Conservation (phyloP, 1,284 basidiomycete species). For the Trametes polyzona region DNA sequence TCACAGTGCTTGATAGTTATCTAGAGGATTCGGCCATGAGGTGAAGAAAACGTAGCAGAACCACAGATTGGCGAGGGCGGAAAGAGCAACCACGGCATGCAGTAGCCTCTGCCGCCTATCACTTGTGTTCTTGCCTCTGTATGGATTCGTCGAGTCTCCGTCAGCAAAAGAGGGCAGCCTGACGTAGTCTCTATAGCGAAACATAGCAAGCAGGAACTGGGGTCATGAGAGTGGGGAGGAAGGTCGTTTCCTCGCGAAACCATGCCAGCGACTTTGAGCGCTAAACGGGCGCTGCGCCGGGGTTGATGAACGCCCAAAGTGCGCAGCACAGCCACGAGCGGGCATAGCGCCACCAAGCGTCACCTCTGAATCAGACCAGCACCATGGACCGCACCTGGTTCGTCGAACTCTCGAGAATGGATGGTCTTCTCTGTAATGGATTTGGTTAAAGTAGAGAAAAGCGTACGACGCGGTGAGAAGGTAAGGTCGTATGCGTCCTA, state of each 20-base stretch:
- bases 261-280: too few relatives aligned
- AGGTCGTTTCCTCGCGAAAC: too few relatives aligned
- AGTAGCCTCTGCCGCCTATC: constrained; percentile 10
- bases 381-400: too few relatives aligned
- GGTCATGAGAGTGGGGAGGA: background rate
- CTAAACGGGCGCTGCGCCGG: too few relatives aligned
- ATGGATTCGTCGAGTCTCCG: constrained; percentile 8
- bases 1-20: constrained; percentile 30
- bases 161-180: constrained; percentile 12
- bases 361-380: background rate
- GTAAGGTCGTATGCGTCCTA: too few relatives aligned
- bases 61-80: constrained; percentile 17
- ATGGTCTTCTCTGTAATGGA: too few relatives aligned
- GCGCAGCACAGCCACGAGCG: background rate
- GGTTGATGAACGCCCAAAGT: background rate
- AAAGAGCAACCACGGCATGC: constrained; percentile 12
- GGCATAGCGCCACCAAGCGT: background rate
- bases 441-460: too few relatives aligned
- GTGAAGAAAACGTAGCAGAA: constrained; percentile 9
- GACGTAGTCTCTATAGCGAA: constrained; percentile 22
- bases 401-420: too few relatives aligned
- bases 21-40: constrained; percentile 23
- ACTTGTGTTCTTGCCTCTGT: constrained; percentile 9
- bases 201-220: constrained; percentile 7
- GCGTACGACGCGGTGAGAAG: too few relatives aligned